Conservation (phyloP, 148 eudicot genomes). For the Selenicereus undatus region DNA sequence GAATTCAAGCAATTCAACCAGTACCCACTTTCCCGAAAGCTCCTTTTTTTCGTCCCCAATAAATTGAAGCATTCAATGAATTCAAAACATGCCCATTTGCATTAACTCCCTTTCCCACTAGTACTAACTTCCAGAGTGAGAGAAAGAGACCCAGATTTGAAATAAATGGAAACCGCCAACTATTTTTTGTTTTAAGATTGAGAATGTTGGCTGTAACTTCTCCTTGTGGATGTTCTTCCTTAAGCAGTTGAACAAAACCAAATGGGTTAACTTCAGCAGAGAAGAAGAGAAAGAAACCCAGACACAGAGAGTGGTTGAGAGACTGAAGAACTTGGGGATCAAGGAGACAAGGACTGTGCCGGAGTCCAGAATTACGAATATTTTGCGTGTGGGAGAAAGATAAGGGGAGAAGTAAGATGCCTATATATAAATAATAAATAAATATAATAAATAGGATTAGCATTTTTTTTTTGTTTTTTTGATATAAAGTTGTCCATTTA, state of each 20-base stretch:
- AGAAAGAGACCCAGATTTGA: constrained; percentile 16
- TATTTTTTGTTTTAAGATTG: background rate
- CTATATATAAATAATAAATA: background rate
- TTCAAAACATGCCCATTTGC: constrained; percentile 24
- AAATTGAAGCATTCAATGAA: constrained; percentile 8
- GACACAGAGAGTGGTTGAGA: constrained; percentile 20
- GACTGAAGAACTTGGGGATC: constrained; percentile 13
- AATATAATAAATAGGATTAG: background rate
- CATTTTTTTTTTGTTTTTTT: no score
- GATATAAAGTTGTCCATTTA: no score
- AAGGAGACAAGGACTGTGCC: constrained; percentile 9
- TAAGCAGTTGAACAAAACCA: constrained; percentile 36
- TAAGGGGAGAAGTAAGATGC: background rate
- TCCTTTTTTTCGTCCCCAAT: background rate
- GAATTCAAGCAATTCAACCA: constrained; percentile 28
- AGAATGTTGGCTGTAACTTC: constrained; percentile 9
- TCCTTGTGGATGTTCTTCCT: constrained; percentile 14
- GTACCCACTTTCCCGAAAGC: constrained; percentile 23
- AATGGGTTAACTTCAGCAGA: background rate
- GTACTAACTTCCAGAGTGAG: background rate
- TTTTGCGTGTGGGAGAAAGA: constrained; percentile 21
- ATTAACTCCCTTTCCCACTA: constrained; percentile 18
- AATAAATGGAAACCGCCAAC: background rate
- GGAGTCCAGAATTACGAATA: constrained; percentile 10
- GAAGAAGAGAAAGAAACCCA: background rate